phyloP scores from a whole-genome alignment of 345 rosid species.

The Citrus australasica region DNA sequence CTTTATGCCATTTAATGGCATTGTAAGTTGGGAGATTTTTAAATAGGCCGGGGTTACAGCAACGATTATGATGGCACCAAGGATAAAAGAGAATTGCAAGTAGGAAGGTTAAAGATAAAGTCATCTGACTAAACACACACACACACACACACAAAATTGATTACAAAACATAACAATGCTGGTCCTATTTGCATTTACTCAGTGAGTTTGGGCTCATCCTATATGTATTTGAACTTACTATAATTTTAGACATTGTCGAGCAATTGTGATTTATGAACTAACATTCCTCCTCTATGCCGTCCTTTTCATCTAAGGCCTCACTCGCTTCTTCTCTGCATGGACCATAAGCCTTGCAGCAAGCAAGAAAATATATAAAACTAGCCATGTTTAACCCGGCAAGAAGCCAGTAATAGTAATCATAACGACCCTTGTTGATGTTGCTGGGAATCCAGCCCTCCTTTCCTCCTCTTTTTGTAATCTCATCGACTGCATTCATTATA shows the following conservation, averaged over 20 bases:
- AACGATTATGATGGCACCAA: too few relatives aligned
- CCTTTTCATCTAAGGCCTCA: not conserved
- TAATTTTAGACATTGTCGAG: not conserved
- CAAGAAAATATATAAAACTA: constrained; percentile 36
- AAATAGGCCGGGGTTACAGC: too few relatives aligned
- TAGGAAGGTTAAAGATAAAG: too few relatives aligned
- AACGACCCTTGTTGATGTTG: constrained; percentile 47
- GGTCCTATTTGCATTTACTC: not conserved
- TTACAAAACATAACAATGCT: not conserved
- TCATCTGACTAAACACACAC: not conserved
- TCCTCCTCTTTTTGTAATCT: constrained; percentile 21
- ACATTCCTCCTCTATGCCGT: not conserved
- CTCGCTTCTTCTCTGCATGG: constrained; percentile 18
- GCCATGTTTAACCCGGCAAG: constrained; percentile 29
- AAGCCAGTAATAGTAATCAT: constrained; percentile 53
- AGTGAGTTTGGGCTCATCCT: not conserved
- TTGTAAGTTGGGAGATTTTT: too few relatives aligned
- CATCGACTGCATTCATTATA: constrained; percentile 32
- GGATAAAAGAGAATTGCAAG: too few relatives aligned
- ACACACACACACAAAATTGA: not conserved
- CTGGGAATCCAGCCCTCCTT: constrained; percentile 45
- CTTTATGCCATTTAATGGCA: too few relatives aligned
- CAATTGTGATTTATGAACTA: not conserved
- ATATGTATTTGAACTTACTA: too few relatives aligned
- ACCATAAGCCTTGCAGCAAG: constrained; percentile 45